A percentile compares a stretch with the other conserved stretches of the same genome.
Conservation (phyloP, 1,284 basidiomycete genomes). For the Phylloporus sp. region DNA sequence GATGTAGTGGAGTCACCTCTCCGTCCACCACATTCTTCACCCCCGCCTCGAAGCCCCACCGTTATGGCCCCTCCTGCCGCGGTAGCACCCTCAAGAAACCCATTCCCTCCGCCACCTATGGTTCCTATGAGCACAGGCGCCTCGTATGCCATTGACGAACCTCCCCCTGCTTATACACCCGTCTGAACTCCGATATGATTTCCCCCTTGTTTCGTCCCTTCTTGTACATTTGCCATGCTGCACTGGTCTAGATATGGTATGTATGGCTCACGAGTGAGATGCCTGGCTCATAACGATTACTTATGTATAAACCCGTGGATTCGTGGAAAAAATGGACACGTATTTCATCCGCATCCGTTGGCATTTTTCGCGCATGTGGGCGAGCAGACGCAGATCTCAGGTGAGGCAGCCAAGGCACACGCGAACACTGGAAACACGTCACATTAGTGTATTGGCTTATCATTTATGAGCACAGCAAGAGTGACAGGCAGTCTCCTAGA, state of each 20-base stretch:
- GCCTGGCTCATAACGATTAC: conserved; percentile 4
- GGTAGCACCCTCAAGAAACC: not conserved
- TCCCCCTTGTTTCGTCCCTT: not conserved
- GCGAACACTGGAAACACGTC: not conserved
- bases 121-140: conserved; percentile 23
- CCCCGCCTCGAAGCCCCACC: conserved; percentile 1
- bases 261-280: not conserved
- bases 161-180: conserved; percentile 39
- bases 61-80: not conserved
- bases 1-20: not conserved
- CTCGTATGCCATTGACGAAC: conserved; percentile 18
- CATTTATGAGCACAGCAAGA: not conserved
- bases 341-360: not conserved
- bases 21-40: not conserved
- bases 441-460: too few relatives aligned
- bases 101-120: conserved; percentile 11
- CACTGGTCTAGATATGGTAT: not conserved
- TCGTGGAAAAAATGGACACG: conserved; percentile 12
- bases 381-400: not conserved
- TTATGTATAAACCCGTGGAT: conserved; percentile 10
- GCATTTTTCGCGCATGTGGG: not conserved
- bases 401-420: not conserved
- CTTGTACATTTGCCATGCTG: not conserved
- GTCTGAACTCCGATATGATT: conserved; percentile 13
- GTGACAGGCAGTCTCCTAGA: not conserved